Evolutionary conservation across 306 rosid genomes (phyloP).

Genomic region (Cucurbita ficifolia): DNA sequence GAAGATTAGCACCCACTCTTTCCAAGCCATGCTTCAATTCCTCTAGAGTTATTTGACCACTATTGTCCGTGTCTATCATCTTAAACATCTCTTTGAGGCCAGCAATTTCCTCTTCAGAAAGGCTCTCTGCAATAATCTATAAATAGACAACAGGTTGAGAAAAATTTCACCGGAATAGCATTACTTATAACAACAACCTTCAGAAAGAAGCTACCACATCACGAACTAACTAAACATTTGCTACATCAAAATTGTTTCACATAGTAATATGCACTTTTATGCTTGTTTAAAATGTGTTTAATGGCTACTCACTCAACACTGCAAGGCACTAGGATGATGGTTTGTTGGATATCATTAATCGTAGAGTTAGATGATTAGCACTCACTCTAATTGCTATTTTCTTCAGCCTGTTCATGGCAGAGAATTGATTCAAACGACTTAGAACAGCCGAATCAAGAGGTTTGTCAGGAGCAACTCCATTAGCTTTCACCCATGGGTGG

Average conservation of each 20-base stretch:
- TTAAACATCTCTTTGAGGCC: conserved; percentile 90
- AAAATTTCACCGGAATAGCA: conserved; percentile 10
- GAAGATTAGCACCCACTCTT: conserved; percentile 60
- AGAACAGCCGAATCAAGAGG: conserved; percentile 91
- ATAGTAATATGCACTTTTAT: neutral
- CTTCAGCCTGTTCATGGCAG: conserved; percentile 81
- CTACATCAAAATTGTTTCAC: neutral
- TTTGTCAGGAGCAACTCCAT: conserved; percentile 74
- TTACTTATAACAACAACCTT: neutral
- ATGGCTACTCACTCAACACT: neutral
- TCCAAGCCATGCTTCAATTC: conserved; percentile 78
- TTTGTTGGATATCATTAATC: neutral
- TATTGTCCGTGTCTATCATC: conserved; percentile 80
- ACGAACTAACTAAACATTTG: neutral
- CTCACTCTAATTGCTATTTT: conserved; percentile 89
- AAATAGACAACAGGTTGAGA: conserved; percentile 10
- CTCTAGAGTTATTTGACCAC: conserved; percentile 81
- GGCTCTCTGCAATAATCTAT: conserved; percentile 80
- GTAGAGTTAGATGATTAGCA: conserved; percentile 4
- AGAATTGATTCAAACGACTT: conserved; percentile 85
- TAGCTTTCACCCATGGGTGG: conserved; percentile 84
- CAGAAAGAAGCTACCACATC: neutral
- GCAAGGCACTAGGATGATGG: neutral
- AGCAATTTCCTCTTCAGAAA: conserved; percentile 90
- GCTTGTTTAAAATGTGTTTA: neutral